phyloP scores from a whole-genome alignment of 179 eudicot species.

The Spinacia oleracea region DNA sequence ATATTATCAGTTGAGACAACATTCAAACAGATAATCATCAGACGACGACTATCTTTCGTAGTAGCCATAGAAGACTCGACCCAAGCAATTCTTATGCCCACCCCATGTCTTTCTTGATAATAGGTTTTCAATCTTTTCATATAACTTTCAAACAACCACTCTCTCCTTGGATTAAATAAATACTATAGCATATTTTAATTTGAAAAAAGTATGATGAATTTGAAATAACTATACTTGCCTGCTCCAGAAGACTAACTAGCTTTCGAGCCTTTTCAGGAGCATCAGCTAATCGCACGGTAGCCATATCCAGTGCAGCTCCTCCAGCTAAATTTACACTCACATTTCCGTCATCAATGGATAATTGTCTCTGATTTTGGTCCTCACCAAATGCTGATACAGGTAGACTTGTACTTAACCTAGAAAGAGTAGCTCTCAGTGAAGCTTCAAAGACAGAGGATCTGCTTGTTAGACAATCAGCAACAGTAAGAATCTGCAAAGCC shows the following conservation, averaged over 20 bases:
- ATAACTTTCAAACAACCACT: background rate
- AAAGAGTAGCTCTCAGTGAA: constrained; percentile 84
- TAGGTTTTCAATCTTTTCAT: too few relatives aligned
- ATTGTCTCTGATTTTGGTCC: constrained; percentile 56
- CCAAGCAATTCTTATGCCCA: too few relatives aligned
- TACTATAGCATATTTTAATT: background rate
- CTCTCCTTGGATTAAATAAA: background rate
- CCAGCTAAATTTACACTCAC: constrained; percentile 51
- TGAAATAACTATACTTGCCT: constrained; percentile 42
- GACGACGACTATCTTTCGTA: too few relatives aligned
- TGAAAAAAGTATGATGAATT: background rate
- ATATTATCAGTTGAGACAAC: background rate
- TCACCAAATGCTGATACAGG: constrained; percentile 63
- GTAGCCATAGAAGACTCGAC: too few relatives aligned
- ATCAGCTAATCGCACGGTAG: constrained; percentile 73
- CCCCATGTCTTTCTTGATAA: too few relatives aligned
- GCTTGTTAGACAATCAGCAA: constrained; percentile 87
- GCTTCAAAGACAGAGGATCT: constrained; percentile 97
- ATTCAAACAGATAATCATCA: background rate
- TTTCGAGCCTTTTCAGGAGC: constrained; percentile 86
- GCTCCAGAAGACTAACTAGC: constrained; percentile 77
- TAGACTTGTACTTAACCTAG: constrained; percentile 84
- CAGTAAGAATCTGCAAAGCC: constrained; percentile 89
- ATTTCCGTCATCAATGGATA: constrained; percentile 45
- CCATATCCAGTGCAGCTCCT: constrained; percentile 80